phyloP scores from a whole-genome alignment of 176 grass and related monocot species.

The Microstegium vimineum region DNA sequence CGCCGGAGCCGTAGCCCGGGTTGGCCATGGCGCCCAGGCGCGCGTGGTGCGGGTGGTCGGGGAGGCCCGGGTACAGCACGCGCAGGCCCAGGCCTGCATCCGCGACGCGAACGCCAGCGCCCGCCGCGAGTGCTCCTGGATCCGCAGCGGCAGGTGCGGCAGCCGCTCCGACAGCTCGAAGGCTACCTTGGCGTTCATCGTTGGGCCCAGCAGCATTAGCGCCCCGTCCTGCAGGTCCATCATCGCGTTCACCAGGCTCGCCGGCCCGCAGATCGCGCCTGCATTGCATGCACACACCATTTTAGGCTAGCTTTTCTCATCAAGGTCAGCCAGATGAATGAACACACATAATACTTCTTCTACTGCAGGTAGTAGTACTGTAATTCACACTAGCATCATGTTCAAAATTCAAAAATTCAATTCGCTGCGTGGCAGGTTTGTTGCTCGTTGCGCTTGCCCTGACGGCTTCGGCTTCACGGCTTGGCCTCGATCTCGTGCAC shows the following conservation, averaged over 20 bases:
- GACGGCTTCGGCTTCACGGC: too few species aligned
- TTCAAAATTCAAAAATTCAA: too few species aligned
- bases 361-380: too few species aligned
- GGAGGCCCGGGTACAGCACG: slow-evolving; percentile 78
- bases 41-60: slow-evolving; percentile 76
- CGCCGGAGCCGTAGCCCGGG: slow-evolving; percentile 71
- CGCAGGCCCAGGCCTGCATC: slow-evolving; percentile 66
- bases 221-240: slow-evolving; percentile 89
- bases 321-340: not conserved
- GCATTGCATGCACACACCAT: not conserved
- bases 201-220: slow-evolving; percentile 85
- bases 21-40: slow-evolving; percentile 53
- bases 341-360: too few species aligned
- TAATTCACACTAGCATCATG: too few species aligned
- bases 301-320: too few species aligned
- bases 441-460: not conserved
- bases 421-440: not conserved
- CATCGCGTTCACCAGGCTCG: slow-evolving; percentile 86
- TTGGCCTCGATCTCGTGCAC: not conserved
- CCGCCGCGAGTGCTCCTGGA: slow-evolving; percentile 88
- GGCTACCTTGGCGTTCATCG: slow-evolving; percentile 98
- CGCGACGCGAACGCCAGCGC: slow-evolving; percentile 63
- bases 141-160: slow-evolving; percentile 80
- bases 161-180: slow-evolving; percentile 87
- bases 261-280: slow-evolving; percentile 90